Conservation (phyloP, 768 basidiomycete genomes). For the Russula lepida region DNA sequence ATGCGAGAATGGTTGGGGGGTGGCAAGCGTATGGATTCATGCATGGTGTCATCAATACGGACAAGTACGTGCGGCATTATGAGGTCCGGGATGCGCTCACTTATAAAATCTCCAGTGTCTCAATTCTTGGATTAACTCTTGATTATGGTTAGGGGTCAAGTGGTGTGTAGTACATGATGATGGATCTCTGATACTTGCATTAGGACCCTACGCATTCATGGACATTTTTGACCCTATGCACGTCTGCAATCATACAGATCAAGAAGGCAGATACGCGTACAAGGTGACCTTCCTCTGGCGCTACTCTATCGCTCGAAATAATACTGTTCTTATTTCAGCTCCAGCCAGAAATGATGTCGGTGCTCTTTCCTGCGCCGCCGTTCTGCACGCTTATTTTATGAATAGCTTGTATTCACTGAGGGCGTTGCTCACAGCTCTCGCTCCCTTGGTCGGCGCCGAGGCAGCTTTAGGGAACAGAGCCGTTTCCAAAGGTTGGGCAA, state of each 20-base stretch:
- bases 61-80: conserved; percentile 53
- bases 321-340: conserved; percentile 30
- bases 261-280: conserved; percentile 71
- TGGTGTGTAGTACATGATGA: background rate
- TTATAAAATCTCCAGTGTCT: conserved; percentile 40
- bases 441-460: conserved; percentile 85
- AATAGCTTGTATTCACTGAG: conserved; percentile 68
- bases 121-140: conserved; percentile 66
- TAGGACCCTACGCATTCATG: conserved; percentile 92
- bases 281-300: conserved; percentile 28
- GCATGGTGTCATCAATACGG: conserved; percentile 97
- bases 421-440: conserved; percentile 65
- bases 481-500: conserved; percentile 56
- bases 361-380: background rate
- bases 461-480: conserved; percentile 41
- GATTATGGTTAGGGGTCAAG: conserved; percentile 48
- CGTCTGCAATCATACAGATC: conserved; percentile 88
- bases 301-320: conserved; percentile 6
- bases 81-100: conserved; percentile 7
- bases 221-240: conserved; percentile 80
- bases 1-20: conserved; percentile 86
- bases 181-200: background rate
- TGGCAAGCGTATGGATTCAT: conserved; percentile 96
- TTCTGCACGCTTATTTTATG: conserved; percentile 4
- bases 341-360: conserved; percentile 77